Evolutionary conservation across 805 yeast species (phyloP), one percentile per base, ranked within the genome.

Genomic region (Wickerhamiella musiphila): DNA sequence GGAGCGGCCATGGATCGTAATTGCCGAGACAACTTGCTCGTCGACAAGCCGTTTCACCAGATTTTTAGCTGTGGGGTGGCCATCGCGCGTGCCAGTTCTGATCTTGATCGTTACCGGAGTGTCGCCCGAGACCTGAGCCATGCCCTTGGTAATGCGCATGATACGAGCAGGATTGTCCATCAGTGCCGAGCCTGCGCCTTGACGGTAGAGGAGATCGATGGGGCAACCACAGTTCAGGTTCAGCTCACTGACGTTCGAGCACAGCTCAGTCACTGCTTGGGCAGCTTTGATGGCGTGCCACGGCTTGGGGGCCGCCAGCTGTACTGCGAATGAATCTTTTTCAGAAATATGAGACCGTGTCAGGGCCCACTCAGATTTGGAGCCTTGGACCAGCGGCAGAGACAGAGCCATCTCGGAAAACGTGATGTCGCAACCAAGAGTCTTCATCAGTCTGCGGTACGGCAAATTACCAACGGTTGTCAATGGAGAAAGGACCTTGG

Each of bases 381-480:
- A 67, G 18, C 95, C 98, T 51, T 81, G 93, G 17, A 90, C 58
- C 33, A 90, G 58, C 1, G 96, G 95, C 32, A 79, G 58, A 2
- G 78, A 60, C 23, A 90, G 61, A 0, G 96, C 95, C 98, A 90
- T 90, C 57, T 90, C 99, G 24, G 84, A 68, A 51, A 79, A 90
- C 0, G 98, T 90, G 12, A 83, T 66, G 46, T 90, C 95, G 9
- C 93, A 93, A 12, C 95, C 95, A 21, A 82, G 54, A 1, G 75
- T 65, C 47, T 74, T 77, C 94, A 90, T 84, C 38, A 90, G 63
- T 45, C 96, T 67, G 54, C 99, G 75, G 57, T 70, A 90, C 11
- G 99, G 98, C 46, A 90, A 63, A 54, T 90, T 90, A 15, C 99
- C 99, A 5, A 90, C 98, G 0, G 99, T 90, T 21, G 99, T 92